Evolutionary conservation across 2,329 filamentous ascomycete species (phyloP).

Genomic region (Trichoderma atrobrunneum): DNA sequence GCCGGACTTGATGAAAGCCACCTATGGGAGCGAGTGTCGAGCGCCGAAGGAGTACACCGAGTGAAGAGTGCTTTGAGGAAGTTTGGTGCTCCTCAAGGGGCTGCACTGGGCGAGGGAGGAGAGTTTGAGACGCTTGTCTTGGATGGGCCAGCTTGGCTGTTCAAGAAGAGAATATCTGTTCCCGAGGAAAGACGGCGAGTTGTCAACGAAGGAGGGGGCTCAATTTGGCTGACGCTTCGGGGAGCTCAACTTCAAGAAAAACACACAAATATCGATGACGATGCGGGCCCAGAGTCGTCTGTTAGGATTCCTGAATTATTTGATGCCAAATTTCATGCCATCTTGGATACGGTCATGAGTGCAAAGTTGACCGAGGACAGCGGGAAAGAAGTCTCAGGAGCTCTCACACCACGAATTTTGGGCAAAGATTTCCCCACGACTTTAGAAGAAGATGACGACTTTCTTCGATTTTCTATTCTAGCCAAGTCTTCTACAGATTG

Average conservation of each 20-base stretch:
- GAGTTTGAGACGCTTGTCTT: constrained; percentile 94
- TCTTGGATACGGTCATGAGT: constrained; percentile 32
- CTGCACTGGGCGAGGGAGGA: constrained; percentile 85
- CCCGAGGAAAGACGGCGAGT: constrained; percentile 50
- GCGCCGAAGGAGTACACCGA: constrained; percentile 45
- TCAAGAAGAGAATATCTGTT: constrained; percentile 68
- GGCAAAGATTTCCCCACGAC: neutral
- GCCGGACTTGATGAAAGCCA: constrained; percentile 79
- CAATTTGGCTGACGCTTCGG: constrained; percentile 65
- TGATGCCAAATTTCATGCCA: constrained; percentile 56
- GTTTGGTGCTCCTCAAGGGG: constrained; percentile 67
- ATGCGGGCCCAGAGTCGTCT: constrained; percentile 20
- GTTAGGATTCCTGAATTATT: constrained; percentile 63
- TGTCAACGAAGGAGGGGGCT: constrained; percentile 70
- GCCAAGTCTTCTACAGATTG: constrained; percentile 26
- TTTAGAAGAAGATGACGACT: constrained; percentile 21
- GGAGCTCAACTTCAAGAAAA: constrained; percentile 54
- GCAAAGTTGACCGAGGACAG: neutral
- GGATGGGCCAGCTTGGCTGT: constrained; percentile 71
- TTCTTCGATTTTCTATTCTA: constrained; percentile 41
- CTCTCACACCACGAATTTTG: neutral
- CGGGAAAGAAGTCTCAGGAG: neutral
- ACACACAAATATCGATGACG: constrained; percentile 17
- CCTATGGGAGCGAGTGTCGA: constrained; percentile 77
- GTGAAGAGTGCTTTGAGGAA: constrained; percentile 56